Conservation (phyloP, 208 protist species). For the Plasmodiophora brassicae region DNA sequence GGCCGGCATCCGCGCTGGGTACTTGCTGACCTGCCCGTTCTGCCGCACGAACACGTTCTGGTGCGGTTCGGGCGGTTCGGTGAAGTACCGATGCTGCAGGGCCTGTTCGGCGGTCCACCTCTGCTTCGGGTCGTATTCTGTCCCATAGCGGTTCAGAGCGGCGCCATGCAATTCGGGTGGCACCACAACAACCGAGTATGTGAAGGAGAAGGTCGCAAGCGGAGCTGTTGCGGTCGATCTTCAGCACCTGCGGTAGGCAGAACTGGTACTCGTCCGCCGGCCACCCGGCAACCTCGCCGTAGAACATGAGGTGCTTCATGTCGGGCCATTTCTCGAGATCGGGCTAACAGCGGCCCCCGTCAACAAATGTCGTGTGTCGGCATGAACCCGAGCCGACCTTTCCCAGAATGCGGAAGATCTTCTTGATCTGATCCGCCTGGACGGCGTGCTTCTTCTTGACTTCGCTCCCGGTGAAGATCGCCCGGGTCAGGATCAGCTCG, state of each 20-base stretch:
- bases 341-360: too few species aligned
- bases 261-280: background rate
- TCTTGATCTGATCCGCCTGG: conserved; percentile 33
- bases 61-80: conserved; percentile 7
- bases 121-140: conserved; percentile 10
- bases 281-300: background rate
- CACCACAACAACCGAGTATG: background rate
- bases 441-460: conserved; percentile 50
- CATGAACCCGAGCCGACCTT: too few species aligned
- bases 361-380: too few species aligned
- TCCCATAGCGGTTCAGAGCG: too few species aligned
- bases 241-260: conserved; percentile 31
- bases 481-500: conserved; percentile 60
- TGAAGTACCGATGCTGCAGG: conserved; percentile 1
- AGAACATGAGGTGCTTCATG: background rate
- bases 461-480: conserved; percentile 45
- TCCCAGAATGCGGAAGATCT: background rate
- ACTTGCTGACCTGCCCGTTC: background rate
- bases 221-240: conserved; percentile 6
- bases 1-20: background rate
- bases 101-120: conserved; percentile 24
- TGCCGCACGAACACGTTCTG: conserved; percentile 10
- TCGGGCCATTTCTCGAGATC: conserved; percentile 18
- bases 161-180: too few species aligned
- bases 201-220: background rate